phyloP scores from a whole-genome alignment of 192 early-diverging fungal genomes.

The Chytriomyces sp. region DNA sequence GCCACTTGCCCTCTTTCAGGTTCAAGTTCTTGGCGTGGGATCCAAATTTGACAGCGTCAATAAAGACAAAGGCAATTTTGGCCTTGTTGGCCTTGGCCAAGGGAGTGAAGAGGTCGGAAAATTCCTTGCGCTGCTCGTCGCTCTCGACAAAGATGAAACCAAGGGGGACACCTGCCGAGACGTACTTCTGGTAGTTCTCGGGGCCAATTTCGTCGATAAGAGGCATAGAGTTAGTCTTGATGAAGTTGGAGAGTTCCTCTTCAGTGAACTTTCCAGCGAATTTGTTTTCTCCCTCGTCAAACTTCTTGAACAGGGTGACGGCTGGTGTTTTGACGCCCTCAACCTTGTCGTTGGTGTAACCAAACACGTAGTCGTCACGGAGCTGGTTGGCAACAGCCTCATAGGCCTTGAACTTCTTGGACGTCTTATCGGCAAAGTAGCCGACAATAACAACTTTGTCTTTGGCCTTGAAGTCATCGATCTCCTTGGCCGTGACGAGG shows the following conservation, averaged over 20 bases:
- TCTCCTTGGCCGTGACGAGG: slow-evolving; percentile 64
- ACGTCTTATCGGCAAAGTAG: slow-evolving; percentile 66
- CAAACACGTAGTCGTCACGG: slow-evolving; percentile 89
- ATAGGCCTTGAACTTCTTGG: slow-evolving; percentile 67
- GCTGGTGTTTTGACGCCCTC: slow-evolving; percentile 57
- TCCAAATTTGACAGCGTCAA: slow-evolving; percentile 84
- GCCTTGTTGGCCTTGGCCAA: slow-evolving; percentile 88
- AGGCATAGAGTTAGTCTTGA: slow-evolving; percentile 81
- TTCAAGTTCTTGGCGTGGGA: slow-evolving; percentile 86
- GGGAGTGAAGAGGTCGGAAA: slow-evolving; percentile 64
- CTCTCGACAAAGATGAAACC: slow-evolving; percentile 83
- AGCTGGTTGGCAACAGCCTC: slow-evolving; percentile 72
- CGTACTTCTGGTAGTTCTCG: slow-evolving; percentile 86
- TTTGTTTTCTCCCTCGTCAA: slow-evolving; percentile 83
- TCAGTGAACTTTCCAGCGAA: slow-evolving; percentile 61
- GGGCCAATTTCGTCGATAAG: slow-evolving; percentile 87
- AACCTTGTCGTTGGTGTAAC: slow-evolving; percentile 69
- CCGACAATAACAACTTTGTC: slow-evolving; percentile 92
- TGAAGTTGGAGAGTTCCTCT: slow-evolving; percentile 66
- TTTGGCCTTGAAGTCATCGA: slow-evolving; percentile 75
- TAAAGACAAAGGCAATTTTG: slow-evolving; percentile 87
- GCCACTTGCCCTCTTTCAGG: slow-evolving; percentile 84
- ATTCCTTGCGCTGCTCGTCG: slow-evolving; percentile 60
- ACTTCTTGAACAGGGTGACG: slow-evolving; percentile 85
- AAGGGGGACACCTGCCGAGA: slow-evolving; percentile 84